Evolutionary conservation across 2,329 filamentous ascomycete species (phyloP), one percentile per base, ranked within the genome.

Genomic region (Ophiobolus disseminans): DNA sequence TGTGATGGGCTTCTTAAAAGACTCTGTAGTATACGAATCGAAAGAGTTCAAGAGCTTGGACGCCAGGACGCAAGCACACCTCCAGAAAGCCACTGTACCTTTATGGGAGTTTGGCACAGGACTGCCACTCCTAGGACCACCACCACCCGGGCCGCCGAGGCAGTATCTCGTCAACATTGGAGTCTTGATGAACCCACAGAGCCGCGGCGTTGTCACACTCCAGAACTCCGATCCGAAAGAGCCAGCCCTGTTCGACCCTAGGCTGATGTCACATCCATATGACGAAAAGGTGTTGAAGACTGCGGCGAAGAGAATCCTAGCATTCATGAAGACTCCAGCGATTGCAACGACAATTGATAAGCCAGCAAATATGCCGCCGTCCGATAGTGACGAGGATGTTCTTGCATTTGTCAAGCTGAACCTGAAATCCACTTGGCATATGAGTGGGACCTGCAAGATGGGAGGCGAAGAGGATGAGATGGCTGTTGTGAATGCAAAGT

Each of bases 381-480:
- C 32, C 14, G 34, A 31, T 4, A 38, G 41, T 19, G 41, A 37
- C 14, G 34, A 37, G 25, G 25, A 45, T 26, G 25, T 37, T 11
- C 22, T 36, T 11, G 41, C 34, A 11, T 40, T 40, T 10, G 10
- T 40, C 6, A 40, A 30, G 25, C 26, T 28, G 21, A 45, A 38
- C 22, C 17, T 37, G 25, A 45, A 17, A 23, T 37, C 34, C 13
- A 28, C 32, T 10, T 45, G 32, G 32, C 41, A 45, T 22, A 36
- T 37, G 22, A 45, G 34, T 19, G 32, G 41, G 10, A 45, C 41
- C 22, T 45, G 41, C 17, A 45, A 45, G 25, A 45, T 45, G 34
- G 34, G 41, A 2, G n/a, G 22, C 7, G 23, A 30, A 16, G 22
- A 36, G 14, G 41, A 45, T 22, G 23, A 28, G 32, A n/a, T 17